A percentile compares a stretch with the other conserved stretches of the same genome.
Evolutionary conservation across 2,329 filamentous ascomycete genomes (phyloP).

Genomic region (Nemania abortiva): DNA sequence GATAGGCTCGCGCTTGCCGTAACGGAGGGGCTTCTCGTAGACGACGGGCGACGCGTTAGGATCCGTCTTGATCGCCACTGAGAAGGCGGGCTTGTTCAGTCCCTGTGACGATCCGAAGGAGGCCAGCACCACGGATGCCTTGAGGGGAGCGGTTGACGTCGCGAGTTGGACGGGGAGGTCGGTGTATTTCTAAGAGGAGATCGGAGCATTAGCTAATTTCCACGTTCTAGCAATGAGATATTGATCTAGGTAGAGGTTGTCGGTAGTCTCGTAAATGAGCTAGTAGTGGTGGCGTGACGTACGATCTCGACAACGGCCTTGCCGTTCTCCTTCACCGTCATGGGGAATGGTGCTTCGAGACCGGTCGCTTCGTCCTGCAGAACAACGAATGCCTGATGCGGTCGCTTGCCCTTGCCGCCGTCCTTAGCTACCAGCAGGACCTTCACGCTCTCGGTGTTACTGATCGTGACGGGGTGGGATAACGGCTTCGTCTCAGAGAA

Average conservation of each 20-base stretch:
- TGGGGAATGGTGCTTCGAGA: conserved; percentile 87
- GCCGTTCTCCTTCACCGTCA: conserved; percentile 87
- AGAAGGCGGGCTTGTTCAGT: conserved; percentile 78
- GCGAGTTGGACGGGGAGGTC: conserved; percentile 90
- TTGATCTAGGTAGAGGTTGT: not conserved
- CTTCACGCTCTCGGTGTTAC: conserved; percentile 80
- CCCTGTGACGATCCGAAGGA: conserved; percentile 83
- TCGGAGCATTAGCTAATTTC: conserved; percentile 7
- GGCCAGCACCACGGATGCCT: conserved; percentile 84
- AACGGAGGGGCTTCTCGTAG: conserved; percentile 79
- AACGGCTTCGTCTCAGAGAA: conserved; percentile 71
- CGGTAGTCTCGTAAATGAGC: conserved; percentile 20
- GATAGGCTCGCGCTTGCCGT: conserved; percentile 86
- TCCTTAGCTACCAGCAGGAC: conserved; percentile 85
- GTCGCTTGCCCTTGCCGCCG: conserved; percentile 80
- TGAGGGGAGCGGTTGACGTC: conserved; percentile 73
- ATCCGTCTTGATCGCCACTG: conserved; percentile 75
- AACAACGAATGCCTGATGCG: conserved; percentile 93
- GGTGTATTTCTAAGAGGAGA: conserved; percentile 76
- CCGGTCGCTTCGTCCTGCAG: conserved; percentile 80
- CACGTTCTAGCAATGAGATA: not conserved
- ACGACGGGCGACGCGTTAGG: conserved; percentile 68
- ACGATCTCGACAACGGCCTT: conserved; percentile 90
- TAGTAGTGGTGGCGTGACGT: conserved; percentile 56
- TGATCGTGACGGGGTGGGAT: conserved; percentile 73